Base-by-base conservation (phyloP, 371 early-diverging fungal species). In the Sporodiniella umbellata region DNA sequence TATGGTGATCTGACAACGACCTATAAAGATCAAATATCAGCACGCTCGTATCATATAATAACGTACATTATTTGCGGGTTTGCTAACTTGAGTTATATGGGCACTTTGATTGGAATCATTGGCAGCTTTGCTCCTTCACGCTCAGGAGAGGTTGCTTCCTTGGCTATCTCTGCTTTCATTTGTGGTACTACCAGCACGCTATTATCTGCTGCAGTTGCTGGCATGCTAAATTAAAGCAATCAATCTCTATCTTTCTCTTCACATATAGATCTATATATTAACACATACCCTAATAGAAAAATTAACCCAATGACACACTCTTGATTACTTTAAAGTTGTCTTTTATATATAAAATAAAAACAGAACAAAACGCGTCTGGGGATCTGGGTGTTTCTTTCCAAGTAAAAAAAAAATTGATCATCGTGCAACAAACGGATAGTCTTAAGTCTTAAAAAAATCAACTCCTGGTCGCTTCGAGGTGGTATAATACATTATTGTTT, bases 31-130 rank as follows among this genome's bases (percentile, higher is more conserved):
- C 48, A 30, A 22, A 35, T 84, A 28, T 57, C 74, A 7, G 44
- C 48, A 2, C 73, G 84, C 12, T 67, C 80, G 0, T 40, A 62
- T 12, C 18, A 80, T 22, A 66, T 88, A 46, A 66, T 80, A 0
- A 80, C 86, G 14, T 90, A 88, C 54, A 84, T 90, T 7, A 79
- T 91, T 40, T 90, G 90, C 59, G 90, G 90, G 4, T 93, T 93
- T 67, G 93, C 91, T 47, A 93, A 93, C 70, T 67, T 91, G 35
- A 84, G 83, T 3, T 86, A 84, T 33, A 83, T 92, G 43, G 94
- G 92, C 59, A 86, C 90, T 54, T 89, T 90, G 53, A 83, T 91
- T 51, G 84, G 86, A 33, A 68, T 79, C 18, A 67, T 92, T 35
- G 83, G 89, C 24, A 78, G 87, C 33, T 71, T 93, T 55, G 87